A percentile compares a stretch with the other conserved stretches of the same genome.
These are phyloP conservation scores for Bruguiera parviflora DNA, from an alignment of 345 rosid genomes.

Conservation along the genomic window DNA sequence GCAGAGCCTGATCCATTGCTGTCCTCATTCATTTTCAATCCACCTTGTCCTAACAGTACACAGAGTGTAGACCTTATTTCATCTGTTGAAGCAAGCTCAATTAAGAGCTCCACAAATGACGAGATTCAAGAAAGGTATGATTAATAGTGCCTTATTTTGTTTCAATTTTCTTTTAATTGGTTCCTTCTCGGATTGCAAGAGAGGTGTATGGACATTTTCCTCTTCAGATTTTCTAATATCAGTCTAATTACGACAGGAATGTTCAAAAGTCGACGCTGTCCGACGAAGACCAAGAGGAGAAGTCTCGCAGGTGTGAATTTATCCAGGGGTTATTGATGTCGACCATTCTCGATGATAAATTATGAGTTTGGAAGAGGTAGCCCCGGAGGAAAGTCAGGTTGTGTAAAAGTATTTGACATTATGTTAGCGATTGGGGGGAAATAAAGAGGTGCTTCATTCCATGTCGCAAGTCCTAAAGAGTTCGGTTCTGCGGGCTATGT, in stretches of 20 bases:
- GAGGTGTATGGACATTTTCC: background rate
- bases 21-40: conserved; percentile 58
- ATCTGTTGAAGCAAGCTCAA: conserved; percentile 28
- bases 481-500: too few species aligned
- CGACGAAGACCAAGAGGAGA: conserved; percentile 55
- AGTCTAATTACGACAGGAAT: conserved; percentile 31
- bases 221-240: conserved; percentile 13
- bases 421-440: too few species aligned
- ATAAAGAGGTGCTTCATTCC: too few species aligned
- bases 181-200: too few species aligned
- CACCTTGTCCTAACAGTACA: conserved; percentile 35
- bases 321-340: conserved; percentile 52
- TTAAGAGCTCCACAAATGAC: conserved; percentile 30
- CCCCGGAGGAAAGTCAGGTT: too few species aligned
- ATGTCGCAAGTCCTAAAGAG: too few species aligned
- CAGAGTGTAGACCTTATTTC: conserved; percentile 24
- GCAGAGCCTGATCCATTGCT: conserved; percentile 67
- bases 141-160: background rate
- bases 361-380: conserved; percentile 20
- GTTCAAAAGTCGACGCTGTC: conserved; percentile 27
- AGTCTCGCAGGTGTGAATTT: conserved; percentile 44
- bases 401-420: too few species aligned
- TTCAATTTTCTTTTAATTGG: too few species aligned
- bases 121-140: conserved; percentile 41
- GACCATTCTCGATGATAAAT: conserved; percentile 42